These are phyloP conservation scores for Akanthomyces muscarius DNA, from an alignment of 2,329 filamentous ascomycete genomes.

Conservation along the genomic window DNA sequence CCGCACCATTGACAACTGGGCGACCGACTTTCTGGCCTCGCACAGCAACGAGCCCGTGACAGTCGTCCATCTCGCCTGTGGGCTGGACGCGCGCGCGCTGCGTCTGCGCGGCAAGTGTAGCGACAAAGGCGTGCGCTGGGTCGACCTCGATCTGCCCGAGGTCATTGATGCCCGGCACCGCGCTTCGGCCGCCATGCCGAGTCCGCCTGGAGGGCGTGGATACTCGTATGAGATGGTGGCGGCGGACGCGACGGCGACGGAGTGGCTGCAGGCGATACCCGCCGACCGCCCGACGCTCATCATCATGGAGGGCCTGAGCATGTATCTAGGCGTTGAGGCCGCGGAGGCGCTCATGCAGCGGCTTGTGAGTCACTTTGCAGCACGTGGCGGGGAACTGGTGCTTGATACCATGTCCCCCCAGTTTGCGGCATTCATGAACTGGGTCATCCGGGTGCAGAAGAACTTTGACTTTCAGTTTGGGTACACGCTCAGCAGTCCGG, in stretches of 20 bases:
- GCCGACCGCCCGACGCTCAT: conserved; percentile 30
- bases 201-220: conserved; percentile 10
- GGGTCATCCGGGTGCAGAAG: not conserved
- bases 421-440: not conserved
- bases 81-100: conserved; percentile 29
- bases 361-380: conserved; percentile 25
- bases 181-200: conserved; percentile 17
- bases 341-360: conserved; percentile 24
- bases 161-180: conserved; percentile 30
- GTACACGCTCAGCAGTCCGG: not conserved
- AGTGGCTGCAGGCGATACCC: conserved; percentile 30
- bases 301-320: conserved; percentile 31
- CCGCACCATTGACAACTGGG: conserved; percentile 20
- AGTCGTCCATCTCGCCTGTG: conserved; percentile 31
- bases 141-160: conserved; percentile 34
- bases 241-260: conserved; percentile 25
- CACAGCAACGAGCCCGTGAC: conserved; percentile 23
- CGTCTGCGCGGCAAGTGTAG: conserved; percentile 22
- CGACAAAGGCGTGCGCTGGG: conserved; percentile 26
- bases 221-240: conserved; percentile 26
- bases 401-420: conserved; percentile 20
- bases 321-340: conserved; percentile 28
- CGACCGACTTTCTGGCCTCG: conserved; percentile 24
- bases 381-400: conserved; percentile 24
- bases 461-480: not conserved